Evolutionary conservation across 2,329 filamentous ascomycete genomes (phyloP), one percentile per base, ranked within the genome.

Genomic region (Teratosphaeria viscida): DNA sequence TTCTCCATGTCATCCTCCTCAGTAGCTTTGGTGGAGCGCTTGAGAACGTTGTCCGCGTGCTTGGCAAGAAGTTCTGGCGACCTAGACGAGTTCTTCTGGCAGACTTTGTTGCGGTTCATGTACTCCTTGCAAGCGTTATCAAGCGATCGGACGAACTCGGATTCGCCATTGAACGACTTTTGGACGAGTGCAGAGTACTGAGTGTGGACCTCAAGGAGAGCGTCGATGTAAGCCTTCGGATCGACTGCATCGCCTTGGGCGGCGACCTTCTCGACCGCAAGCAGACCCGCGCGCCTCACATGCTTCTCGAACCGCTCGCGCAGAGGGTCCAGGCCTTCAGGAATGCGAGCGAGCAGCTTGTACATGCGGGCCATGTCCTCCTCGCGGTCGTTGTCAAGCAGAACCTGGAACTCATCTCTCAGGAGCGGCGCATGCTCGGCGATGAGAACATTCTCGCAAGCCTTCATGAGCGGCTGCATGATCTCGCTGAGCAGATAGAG

Each of bases 281-380:
- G 83, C 62, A 95, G 79, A 64, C 94, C 94, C 43, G 92, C 92
- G 69, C 92, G 94, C 47, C 92, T 82, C 26, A 99, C 94, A 69
- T 99, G 94, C 1, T 85, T 86, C 77, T 99, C 94, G 70, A 99
- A 99, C 59, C 86, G 88, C 52, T 83, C 83, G 54, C 95, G 84
- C 1, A 99, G 80, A 11, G 94, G 92, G 58, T 97, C 92, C 23
- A 99, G 78, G 0, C 94, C 94, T 61, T 96, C 91, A 7, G 89
- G 87, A 64, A 99, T 96, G 57, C 92, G 84, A 0, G 89, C 89
- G 1, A 99, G 81, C 0, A 99, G 82, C 68, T 86, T 90, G 73
- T 97, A 99, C 94, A 99, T 97, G 57, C 94, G 85, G 14, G 89
- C 89, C 80, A 99, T 90, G 70, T 99, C 94, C 16, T 96, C 92